These are phyloP conservation scores for Coemansia sp. DNA, from an alignment of 192 early-diverging fungal species.

Conservation along the genomic window DNA sequence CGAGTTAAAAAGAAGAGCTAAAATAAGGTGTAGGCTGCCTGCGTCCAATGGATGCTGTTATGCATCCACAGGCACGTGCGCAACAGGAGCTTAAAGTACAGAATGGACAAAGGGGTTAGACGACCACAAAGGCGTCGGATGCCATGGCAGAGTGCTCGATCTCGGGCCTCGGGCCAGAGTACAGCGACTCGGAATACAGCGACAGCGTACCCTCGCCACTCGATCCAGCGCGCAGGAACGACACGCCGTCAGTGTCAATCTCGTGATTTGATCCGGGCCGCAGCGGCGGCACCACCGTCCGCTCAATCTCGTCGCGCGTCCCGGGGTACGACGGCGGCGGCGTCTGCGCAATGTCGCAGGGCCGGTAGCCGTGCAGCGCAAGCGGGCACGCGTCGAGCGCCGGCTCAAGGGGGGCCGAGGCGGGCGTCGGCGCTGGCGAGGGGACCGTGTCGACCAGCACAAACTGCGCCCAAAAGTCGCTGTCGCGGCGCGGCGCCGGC, in stretches of 20 bases:
- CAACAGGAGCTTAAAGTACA: not conserved
- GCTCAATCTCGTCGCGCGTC: constrained; percentile 19
- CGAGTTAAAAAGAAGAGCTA: no score
- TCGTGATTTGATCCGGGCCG: not conserved
- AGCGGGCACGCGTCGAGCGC: constrained; percentile 21
- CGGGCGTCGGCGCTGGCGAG: not conserved
- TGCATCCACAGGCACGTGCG: not conserved
- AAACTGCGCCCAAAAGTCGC: constrained; percentile 37
- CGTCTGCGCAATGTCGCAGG: constrained; percentile 13
- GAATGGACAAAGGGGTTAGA: not conserved
- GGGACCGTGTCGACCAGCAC: constrained; percentile 32
- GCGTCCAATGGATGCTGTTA: no score
- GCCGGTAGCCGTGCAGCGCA: constrained; percentile 23
- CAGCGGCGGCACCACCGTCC: constrained; percentile 17
- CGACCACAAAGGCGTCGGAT: not conserved
- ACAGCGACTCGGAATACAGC: not conserved
- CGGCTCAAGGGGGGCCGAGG: no score
- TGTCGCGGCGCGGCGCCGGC: constrained; percentile 23
- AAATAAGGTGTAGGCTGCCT: no score
- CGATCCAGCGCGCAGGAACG: not conserved
- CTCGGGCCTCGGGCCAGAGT: constrained; percentile 1
- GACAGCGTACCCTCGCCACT: not conserved
- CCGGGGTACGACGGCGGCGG: constrained; percentile 41
- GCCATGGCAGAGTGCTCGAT: constrained; percentile 20
- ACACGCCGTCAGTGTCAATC: not conserved